phyloP scores from a whole-genome alignment of 2,329 filamentous ascomycete species.

The Neonectria coccinea region DNA sequence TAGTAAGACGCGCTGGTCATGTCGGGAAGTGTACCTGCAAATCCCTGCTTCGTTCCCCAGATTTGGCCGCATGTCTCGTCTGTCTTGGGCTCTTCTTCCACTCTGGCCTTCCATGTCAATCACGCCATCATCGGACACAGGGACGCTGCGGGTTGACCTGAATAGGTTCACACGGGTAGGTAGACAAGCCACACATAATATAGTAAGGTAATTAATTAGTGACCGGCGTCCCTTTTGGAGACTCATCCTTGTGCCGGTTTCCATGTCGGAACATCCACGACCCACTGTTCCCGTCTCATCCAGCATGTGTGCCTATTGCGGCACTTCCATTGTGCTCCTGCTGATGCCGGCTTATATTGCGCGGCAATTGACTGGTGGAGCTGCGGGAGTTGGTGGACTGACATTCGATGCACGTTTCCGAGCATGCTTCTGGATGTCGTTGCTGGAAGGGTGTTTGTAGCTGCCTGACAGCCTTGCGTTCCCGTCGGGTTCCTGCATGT shows the following conservation, averaged over 20 bases:
- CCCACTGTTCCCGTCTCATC: conserved; percentile 10
- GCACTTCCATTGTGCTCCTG: background rate
- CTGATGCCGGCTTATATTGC: conserved; percentile 17
- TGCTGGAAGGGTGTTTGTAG: background rate
- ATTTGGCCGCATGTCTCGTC: background rate
- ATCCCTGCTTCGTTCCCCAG: conserved; percentile 1
- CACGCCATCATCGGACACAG: background rate
- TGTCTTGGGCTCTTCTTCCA: background rate
- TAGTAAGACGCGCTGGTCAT: background rate
- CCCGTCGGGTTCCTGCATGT: background rate
- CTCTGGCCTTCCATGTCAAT: background rate
- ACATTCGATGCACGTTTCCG: background rate
- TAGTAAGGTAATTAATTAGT: too few relatives aligned
- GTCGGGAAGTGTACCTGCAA: background rate
- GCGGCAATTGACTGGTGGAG: conserved; percentile 17
- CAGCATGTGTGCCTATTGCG: background rate
- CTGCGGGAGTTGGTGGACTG: conserved; percentile 1
- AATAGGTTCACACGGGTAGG: background rate
- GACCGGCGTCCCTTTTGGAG: background rate
- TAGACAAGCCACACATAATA: background rate
- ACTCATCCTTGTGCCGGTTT: background rate
- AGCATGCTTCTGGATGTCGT: too few relatives aligned
- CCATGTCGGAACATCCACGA: background rate
- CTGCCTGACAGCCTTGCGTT: background rate
- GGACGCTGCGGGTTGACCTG: background rate